Evolutionary conservation across 345 rosid species (phyloP).

Genomic region (Acer yangbiense): DNA sequence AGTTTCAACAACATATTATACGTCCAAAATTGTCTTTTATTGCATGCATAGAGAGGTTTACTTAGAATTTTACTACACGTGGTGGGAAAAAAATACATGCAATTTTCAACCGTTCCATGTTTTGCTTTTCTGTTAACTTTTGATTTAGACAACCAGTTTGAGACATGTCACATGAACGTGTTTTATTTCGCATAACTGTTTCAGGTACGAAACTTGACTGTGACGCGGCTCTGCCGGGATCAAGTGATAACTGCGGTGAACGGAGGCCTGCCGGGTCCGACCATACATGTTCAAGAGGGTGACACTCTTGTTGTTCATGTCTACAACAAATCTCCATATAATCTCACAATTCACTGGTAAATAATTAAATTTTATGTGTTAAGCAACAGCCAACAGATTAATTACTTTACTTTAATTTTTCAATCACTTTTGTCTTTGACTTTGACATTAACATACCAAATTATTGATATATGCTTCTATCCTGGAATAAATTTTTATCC

Average conservation of each 20-base stretch:
- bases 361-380: background rate
- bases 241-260: constrained; percentile 74
- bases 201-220: constrained; percentile 73
- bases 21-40: too few relatives aligned
- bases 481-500: too few relatives aligned
- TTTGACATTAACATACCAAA: background rate
- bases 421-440: background rate
- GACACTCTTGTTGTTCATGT: constrained; percentile 79
- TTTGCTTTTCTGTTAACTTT: background rate
- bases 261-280: constrained; percentile 81
- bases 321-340: constrained; percentile 76
- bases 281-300: constrained; percentile 59
- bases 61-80: too few relatives aligned
- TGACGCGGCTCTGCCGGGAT: constrained; percentile 53
- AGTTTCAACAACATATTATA: too few relatives aligned
- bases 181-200: background rate
- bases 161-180: background rate
- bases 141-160: background rate
- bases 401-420: background rate
- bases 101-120: too few relatives aligned
- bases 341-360: constrained; percentile 88
- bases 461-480: too few relatives aligned
- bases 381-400: background rate
- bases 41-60: too few relatives aligned
- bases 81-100: too few relatives aligned